phyloP scores from a whole-genome alignment of 2,329 filamentous ascomycete species.

The Didymella arachidicola region DNA sequence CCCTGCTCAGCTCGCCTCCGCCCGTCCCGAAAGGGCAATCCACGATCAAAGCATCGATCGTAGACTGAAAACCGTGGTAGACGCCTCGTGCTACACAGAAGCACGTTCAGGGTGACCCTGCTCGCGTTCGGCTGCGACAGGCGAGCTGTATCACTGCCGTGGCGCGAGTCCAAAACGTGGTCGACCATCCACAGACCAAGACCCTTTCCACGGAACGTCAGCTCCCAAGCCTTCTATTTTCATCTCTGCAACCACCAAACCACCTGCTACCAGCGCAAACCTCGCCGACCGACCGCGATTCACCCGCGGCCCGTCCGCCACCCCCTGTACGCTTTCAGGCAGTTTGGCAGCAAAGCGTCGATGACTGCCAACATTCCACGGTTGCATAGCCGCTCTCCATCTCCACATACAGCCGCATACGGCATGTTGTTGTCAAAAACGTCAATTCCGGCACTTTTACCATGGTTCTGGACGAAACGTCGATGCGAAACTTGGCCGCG shows the following conservation, averaged over 20 bases:
- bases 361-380: slow-evolving; percentile 1
- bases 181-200: not conserved
- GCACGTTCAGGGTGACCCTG: not conserved
- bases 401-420: slow-evolving; percentile 1
- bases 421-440: not conserved
- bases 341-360: not conserved
- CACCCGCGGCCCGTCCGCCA: not conserved
- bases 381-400: not conserved
- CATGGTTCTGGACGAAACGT: not conserved
- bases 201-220: slow-evolving; percentile 9
- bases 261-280: not conserved
- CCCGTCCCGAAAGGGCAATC: slow-evolving; percentile 2
- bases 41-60: slow-evolving; percentile 1
- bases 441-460: not conserved
- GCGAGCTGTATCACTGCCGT: not conserved
- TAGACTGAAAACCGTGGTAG: slow-evolving; percentile 2
- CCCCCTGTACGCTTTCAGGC: not conserved
- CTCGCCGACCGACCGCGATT: not conserved
- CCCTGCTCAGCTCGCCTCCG: not conserved
- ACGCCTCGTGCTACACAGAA: not conserved
- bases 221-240: not conserved
- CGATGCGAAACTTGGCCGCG: not conserved
- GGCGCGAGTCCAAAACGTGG: slow-evolving; percentile 1
- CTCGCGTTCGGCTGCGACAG: not conserved
- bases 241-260: slow-evolving; percentile 1